Conservation (phyloP, 176 grass and related monocot species). For the Eragrostis nindensis region DNA sequence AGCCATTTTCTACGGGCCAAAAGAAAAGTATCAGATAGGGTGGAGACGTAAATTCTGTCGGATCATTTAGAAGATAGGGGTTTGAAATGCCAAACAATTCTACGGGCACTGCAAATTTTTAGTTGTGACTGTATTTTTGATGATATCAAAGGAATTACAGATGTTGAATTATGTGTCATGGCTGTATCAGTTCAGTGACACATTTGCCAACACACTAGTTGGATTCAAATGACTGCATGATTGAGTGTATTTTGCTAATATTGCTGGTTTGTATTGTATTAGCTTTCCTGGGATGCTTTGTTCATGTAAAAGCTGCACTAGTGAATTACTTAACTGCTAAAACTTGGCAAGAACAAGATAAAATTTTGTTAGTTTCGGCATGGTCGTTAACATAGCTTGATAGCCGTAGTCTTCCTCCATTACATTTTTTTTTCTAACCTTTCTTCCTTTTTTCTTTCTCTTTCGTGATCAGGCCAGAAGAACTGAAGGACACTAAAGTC, state of each 20-base stretch:
- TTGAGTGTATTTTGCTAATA: not conserved
- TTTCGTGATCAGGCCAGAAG: constrained; percentile 49
- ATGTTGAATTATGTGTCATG: constrained; percentile 18
- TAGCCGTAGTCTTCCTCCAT: not conserved
- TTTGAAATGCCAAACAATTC: constrained; percentile 27
- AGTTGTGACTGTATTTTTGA: not conserved
- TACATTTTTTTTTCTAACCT: constrained; percentile 26
- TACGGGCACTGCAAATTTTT: constrained; percentile 15
- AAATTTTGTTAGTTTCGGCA: not conserved
- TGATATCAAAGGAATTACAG: too few species aligned
- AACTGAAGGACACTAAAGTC: constrained; percentile 35
- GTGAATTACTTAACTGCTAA: not conserved
- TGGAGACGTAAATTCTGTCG: too few species aligned
- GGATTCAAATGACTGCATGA: not conserved
- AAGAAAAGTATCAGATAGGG: too few species aligned
- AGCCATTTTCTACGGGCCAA: not conserved
- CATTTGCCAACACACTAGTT: not conserved
- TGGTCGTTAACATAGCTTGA: not conserved
- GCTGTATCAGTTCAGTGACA: not conserved
- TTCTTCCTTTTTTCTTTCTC: not conserved
- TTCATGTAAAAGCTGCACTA: not conserved
- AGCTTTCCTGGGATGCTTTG: not conserved
- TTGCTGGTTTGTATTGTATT: not conserved
- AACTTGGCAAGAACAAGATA: not conserved
- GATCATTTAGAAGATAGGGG: constrained; percentile 2